Base-by-base conservation (phyloP, 2,329 filamentous ascomycete species). In the Curvularia spicifera region DNA sequence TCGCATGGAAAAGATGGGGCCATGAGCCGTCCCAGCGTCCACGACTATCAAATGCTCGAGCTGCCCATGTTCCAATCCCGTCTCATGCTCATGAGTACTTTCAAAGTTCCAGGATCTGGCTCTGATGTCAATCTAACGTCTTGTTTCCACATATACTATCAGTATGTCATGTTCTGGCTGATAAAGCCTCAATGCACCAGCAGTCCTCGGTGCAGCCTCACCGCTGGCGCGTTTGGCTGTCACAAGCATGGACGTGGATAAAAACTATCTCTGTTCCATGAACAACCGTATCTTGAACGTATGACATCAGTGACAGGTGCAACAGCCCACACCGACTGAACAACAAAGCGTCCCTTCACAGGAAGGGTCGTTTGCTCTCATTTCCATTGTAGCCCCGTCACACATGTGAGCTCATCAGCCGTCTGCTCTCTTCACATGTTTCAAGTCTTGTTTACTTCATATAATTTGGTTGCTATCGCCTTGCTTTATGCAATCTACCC, bases 221-320 rank as follows among this genome's bases (percentile, higher is more conserved):
- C 54, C 20, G 26, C 43, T 29, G 20, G 39, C 31, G 37, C 24
- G 31, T 44, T 52, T 53, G 40, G 4, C 20, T 8, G 8, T 12
- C 31, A 15, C 24, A 28, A 26, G 26, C 26, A 12, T 33, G 18
- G 33, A 12, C 24, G 22, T 53, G 12, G 6, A 37, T 20, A 37
- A 37, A 18, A 31, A 39, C 35, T 37, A 35, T 13, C 18, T 20
- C 2, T n/a, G 9, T 26, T 8, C 13, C 26, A 42, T 51, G 29
- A 56, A 46, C 40, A 22, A 24, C 20, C 6, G 44, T 51, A 47
- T 44, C n/a, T 13, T 29, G 9, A 29, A 5, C 12, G 26, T 15
- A 49, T 55, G 56, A 61, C 48, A 53, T 58, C 46, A 48, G 39
- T 52, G 37, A 33, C 12, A 42, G 33, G 57, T 31, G 29, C 56